phyloP scores from a whole-genome alignment of 2,329 filamentous ascomycete genomes.

The Corinectria fuckeliana region DNA sequence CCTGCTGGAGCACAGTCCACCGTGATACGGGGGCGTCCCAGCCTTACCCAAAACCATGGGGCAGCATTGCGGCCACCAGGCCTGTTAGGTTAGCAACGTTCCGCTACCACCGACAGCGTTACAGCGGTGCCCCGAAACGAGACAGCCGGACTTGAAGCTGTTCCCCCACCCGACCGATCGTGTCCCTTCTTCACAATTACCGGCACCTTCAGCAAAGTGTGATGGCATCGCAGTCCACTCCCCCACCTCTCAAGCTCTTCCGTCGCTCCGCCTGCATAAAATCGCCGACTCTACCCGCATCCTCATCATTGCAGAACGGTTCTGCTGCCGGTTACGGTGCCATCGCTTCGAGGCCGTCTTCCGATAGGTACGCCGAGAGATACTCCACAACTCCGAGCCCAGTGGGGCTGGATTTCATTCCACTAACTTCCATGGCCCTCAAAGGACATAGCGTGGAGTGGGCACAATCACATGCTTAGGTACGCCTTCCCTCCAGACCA shows the following conservation, averaged over 20 bases:
- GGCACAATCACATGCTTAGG: constrained; percentile 24
- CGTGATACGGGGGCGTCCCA: constrained; percentile 9
- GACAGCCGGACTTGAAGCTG: neutral
- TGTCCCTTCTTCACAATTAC: constrained; percentile 19
- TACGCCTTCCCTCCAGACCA: neutral
- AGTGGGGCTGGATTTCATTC: constrained; percentile 30
- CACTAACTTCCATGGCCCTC: constrained; percentile 9
- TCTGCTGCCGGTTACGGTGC: constrained; percentile 33
- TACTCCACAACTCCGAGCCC: constrained; percentile 28
- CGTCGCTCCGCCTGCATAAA: neutral
- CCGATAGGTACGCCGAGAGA: constrained; percentile 35
- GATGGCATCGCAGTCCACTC: neutral
- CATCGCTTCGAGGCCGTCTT: constrained; percentile 32
- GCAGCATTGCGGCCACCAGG: constrained; percentile 9
- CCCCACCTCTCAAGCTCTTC: neutral
- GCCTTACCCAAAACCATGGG: constrained; percentile 25
- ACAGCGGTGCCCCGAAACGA: neutral
- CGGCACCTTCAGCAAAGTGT: neutral
- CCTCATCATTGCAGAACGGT: constrained; percentile 16
- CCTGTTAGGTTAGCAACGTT: neutral
- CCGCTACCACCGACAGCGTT: neutral
- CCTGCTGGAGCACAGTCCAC: constrained; percentile 7
- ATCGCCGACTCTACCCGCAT: constrained; percentile 30
- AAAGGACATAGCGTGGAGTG: constrained; percentile 1
- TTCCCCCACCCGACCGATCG: constrained; percentile 23